Base-by-base conservation (phyloP, 2,329 filamentous ascomycete species). In the Penicillium expansum region DNA sequence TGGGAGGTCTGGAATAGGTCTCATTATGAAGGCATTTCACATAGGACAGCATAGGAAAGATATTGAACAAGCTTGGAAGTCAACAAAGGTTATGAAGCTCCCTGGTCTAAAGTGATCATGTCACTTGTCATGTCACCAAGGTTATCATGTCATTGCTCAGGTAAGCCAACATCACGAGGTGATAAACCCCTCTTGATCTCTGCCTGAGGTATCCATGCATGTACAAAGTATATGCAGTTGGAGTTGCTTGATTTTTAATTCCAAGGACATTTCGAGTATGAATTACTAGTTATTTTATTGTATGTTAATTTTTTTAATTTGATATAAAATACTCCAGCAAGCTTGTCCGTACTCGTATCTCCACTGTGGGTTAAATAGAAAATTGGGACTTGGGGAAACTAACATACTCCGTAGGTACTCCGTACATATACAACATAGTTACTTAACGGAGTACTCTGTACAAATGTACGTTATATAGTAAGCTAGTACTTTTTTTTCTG, bases 1-100 rank as follows among this genome's bases (percentile, higher is more conserved):
- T 51, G 57, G 63, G 53, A 71, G 56, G 59, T 78, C 70, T 20
- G 73, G 67, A 47, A 70, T 69, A 32, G 69, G 73, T 57, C 74
- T 71, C 76, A 77, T 77, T 39, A 61, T 71, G 61, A 51, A 58
- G 55, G 51, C 59, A 60, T 54, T 29, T 55, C 52, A 22, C 5
- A 13, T 6, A 32, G n/a, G 22, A 29, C 11, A 29, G 20, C 5
- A 13, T 6, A 32, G n/a, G 22, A 29, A 16, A 29, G 20, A 29
- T 35, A 55, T 5, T 6, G 5, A 37, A 27, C 5, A 39, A 24
- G 37, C 29, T 24, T 37, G 24, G 6, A 29, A 27, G 30, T 29
- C 2, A 48, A 43, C 3, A 18, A 44, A 43, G 27, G 37, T n/a
- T 9, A 24, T 24, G 24, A n/a, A 37, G 27, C 27, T 10, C 22